phyloP scores from a whole-genome alignment of 2,329 filamentous ascomycete species.

The Albifimbria verrucaria region DNA sequence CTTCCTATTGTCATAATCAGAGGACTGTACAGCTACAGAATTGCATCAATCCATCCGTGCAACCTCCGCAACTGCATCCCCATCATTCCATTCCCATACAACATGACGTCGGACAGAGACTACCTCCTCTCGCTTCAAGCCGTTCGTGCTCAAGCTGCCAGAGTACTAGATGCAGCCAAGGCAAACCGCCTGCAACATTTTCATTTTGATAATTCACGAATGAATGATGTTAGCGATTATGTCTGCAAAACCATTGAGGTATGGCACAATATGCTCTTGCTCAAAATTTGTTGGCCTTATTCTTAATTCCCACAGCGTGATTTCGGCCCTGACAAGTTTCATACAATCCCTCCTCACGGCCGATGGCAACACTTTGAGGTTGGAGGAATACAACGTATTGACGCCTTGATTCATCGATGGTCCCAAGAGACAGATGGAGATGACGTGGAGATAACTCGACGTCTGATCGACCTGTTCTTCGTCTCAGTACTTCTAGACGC shows the following conservation, averaged over 20 bases:
- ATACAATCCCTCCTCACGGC: constrained; percentile 51
- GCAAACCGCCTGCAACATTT: constrained; percentile 38
- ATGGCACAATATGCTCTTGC: constrained; percentile 1
- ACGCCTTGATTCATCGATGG: constrained; percentile 43
- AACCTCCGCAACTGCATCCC: no score
- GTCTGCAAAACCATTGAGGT: constrained; percentile 41
- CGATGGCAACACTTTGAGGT: constrained; percentile 64
- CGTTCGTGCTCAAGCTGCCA: constrained; percentile 30
- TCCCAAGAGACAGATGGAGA: constrained; percentile 33
- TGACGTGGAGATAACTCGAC: constrained; percentile 44
- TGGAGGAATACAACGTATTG: constrained; percentile 47
- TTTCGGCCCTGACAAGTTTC: constrained; percentile 43
- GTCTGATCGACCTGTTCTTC: constrained; percentile 59
- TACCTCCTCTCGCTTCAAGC: constrained; percentile 34
- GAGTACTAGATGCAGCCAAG: constrained; percentile 33
- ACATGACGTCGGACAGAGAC: constrained; percentile 12
- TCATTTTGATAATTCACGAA: constrained; percentile 32
- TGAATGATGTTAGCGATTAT: constrained; percentile 37
- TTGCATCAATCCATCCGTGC: no score
- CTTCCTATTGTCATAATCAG: no score
- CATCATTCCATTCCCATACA: not conserved
- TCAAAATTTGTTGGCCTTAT: constrained; percentile 1
- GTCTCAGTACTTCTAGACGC: constrained; percentile 58
- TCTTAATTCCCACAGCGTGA: constrained; percentile 35
- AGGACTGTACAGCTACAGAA: no score